phyloP scores from a whole-genome alignment of 495 filamentous ascomycete species.

The Apodospora peruviana region DNA sequence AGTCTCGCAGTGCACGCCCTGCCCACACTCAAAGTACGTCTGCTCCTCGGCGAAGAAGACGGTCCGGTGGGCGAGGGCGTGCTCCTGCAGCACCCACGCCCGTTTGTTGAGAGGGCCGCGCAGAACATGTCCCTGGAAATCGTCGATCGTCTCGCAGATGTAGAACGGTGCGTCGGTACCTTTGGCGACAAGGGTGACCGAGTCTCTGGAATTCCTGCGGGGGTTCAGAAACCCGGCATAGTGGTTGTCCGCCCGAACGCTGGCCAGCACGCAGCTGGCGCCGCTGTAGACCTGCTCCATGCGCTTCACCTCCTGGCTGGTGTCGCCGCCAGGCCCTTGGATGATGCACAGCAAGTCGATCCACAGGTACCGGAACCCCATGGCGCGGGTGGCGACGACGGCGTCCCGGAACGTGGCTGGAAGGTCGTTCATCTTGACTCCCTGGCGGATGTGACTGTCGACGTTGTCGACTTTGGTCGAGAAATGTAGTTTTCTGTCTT shows the following conservation, averaged over 20 bases:
- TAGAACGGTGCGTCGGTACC: constrained; percentile 7
- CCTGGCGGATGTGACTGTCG: background rate
- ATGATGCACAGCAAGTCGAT: constrained; percentile 30
- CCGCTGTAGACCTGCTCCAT: constrained; percentile 36
- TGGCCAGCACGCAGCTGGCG: constrained; percentile 30
- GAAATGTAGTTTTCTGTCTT: background rate
- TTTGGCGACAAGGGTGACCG: background rate
- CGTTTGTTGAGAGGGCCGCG: constrained; percentile 25
- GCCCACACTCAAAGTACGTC: constrained; percentile 39
- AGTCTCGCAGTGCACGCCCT: constrained; percentile 33
- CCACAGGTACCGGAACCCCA: background rate
- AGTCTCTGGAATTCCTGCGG: constrained; percentile 1
- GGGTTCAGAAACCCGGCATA: constrained; percentile 21
- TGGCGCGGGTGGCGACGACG: background rate
- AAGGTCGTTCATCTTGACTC: background rate
- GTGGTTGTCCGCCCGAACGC: constrained; percentile 18
- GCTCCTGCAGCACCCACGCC: constrained; percentile 41
- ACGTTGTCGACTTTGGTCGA: background rate
- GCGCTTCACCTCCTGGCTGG: constrained; percentile 20
- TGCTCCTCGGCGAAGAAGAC: constrained; percentile 37
- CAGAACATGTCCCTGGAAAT: constrained; percentile 29
- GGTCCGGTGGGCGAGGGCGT: constrained; percentile 31
- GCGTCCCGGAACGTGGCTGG: constrained; percentile 1
- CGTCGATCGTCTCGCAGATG: constrained; percentile 23
- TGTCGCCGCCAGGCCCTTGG: constrained; percentile 30